Base-by-base conservation (phyloP, 306 rosid genomes). In the Begonia loranthoides region DNA sequence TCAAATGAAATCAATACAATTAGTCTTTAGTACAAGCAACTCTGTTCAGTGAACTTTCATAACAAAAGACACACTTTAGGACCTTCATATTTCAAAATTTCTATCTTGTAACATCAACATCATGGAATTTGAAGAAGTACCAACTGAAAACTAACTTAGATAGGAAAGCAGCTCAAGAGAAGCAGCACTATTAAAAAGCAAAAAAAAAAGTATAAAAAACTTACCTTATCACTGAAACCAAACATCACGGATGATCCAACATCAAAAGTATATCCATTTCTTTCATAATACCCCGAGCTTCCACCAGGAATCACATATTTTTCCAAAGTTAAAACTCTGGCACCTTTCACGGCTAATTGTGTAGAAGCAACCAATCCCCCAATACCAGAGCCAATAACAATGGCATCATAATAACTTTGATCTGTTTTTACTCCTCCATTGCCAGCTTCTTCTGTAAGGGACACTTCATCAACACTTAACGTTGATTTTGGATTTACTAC, bases 241-340 rank as follows among this genome's bases (percentile, higher is more conserved):
- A 90, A 90, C 99, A 90, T 86, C 59, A 90, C 99, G 62, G 95
- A 90, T 62, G 99, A 86, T 0, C 95, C 94, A 56, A 86, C 99
- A 74, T 90, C 95, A 70, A 85, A 90, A 59, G 92, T 85, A 65
- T 90, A 90, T 1, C 94, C 95, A 65, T 85, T 74, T 61, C 77
- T 85, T 69, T 90, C 68, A 53, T 80, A 90, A 66, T 73, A 90
- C 46, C 97, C 97, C 57, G 95, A 90, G 60, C 97, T 90, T 51
- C 97, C 97, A 54, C 97, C 97, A 66, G 94, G 95, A 54, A 90
- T 85, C 59, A 90, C 97, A 54, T 90, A 85, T 74, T 90, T 90
- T 78, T 90, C 95, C 67, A 85, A 73, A 60, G 81, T 95, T 74
- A 85, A 74, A 68, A 90, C 92, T 76, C 59, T 76, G 13, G 87